These are phyloP conservation scores for Draba incana DNA, from an alignment of 345 rosid species.

Conservation along the genomic window DNA sequence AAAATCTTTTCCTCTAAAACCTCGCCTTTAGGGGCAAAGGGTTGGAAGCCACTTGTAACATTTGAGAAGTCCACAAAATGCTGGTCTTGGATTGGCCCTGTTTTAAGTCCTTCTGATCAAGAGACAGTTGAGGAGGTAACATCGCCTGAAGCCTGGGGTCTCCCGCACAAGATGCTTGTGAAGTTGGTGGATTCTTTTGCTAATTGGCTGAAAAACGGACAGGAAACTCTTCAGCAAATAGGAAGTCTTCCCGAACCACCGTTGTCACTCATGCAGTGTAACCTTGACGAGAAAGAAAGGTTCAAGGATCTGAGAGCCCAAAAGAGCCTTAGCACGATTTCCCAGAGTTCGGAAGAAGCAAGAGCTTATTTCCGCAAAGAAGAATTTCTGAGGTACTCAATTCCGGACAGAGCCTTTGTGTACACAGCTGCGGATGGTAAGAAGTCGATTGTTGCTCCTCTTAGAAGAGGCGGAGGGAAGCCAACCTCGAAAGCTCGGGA, in stretches of 20 bases:
- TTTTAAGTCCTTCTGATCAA: constrained; percentile 56
- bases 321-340: constrained; percentile 90
- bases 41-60: constrained; percentile 90
- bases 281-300: constrained; percentile 94
- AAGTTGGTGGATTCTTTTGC: constrained; percentile 98
- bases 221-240: constrained; percentile 90
- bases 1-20: constrained; percentile 89
- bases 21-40: constrained; percentile 95
- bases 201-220: constrained; percentile 94
- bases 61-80: constrained; percentile 78
- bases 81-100: constrained; percentile 95
- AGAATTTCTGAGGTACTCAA: constrained; percentile 88
- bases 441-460: constrained; percentile 94
- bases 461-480: constrained; percentile 99
- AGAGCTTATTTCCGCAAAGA: constrained; percentile 90
- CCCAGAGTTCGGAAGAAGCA: constrained; percentile 84
- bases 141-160: constrained; percentile 94
- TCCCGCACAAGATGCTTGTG: constrained; percentile 92
- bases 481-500: constrained; percentile 99
- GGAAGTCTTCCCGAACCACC: constrained; percentile 99
- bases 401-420: constrained; percentile 97
- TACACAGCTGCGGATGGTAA: constrained; percentile 99
- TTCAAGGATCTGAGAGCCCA: constrained; percentile 98
- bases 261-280: constrained; percentile 71
- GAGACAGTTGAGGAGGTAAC: constrained; percentile 85